Evolutionary conservation across 768 basidiomycete species (phyloP).

Genomic region (Clitopilus hobsonii): DNA sequence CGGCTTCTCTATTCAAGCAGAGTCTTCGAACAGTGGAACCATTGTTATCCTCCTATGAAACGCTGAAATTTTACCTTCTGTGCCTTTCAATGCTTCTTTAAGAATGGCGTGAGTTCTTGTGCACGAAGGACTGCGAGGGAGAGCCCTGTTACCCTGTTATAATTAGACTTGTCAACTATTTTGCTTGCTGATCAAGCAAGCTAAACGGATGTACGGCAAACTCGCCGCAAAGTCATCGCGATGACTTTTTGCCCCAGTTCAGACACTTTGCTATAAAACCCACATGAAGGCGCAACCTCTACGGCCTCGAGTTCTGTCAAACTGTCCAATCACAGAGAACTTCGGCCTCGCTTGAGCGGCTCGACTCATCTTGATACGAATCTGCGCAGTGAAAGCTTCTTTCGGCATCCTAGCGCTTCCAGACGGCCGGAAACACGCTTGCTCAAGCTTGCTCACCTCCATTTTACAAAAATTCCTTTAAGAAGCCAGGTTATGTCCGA

Average conservation of each 20-base stretch:
- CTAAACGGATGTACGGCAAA: neutral
- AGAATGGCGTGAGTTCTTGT: no score
- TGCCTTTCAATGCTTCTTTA: neutral
- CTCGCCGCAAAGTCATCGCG: no score
- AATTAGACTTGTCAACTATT: neutral
- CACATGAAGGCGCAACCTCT: no score
- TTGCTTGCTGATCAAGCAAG: neutral
- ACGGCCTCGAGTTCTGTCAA: no score
- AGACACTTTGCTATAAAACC: no score
- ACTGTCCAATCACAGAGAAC: no score
- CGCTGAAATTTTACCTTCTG: neutral
- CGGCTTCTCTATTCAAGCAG: neutral
- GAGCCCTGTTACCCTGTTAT: neutral
- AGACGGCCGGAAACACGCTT: neutral
- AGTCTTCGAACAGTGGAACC: neutral
- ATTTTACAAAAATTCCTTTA: neutral
- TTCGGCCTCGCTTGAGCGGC: no score
- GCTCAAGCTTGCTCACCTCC: no score
- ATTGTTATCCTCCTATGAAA: neutral
- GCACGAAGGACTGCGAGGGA: no score
- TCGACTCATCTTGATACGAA: neutral
- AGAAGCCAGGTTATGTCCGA: neutral
- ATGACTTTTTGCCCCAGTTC: no score
- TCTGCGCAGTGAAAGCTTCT: neutral
- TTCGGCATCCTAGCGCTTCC: neutral